Base-by-base conservation (phyloP, 305 asterid genomes). In the Solanum hybrid region DNA sequence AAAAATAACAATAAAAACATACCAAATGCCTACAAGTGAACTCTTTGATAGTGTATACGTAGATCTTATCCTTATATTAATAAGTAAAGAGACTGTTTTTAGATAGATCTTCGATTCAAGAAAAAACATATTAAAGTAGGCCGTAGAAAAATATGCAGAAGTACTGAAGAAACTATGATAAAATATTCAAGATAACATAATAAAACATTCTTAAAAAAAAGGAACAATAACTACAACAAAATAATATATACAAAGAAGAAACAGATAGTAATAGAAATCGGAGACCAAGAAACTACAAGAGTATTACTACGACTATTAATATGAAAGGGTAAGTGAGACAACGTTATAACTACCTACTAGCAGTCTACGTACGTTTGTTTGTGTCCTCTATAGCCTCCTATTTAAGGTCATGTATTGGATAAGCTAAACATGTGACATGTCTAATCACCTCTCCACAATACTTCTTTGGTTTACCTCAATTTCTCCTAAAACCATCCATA, bases 71-170 rank as follows among this genome's bases (percentile, higher is more conserved):
- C 6, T 22, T 3, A 65, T 65, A 57, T 17, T 29, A 57, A 22
- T 65, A 22, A n/a, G 29, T 70, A 70, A 24, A 1, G 2, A n/a
- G 15, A 1, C 0, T 24, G 1, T 4, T n/a, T 68, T 9, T 51
- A 14, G 22, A 51, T 14, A 51, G 8, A 51, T 51, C 29, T 15
- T 51, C 7, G 3, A 51, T 51, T 72, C 3, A 72, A 72, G 32
- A 11, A 72, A 72, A 10, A 72, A 12, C 1, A 2, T 24, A 70
- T 70, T 0, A 70, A 70, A 24, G 32, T 11, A 24, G 32, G 3
- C 0, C 2, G 1, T 10, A 2, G 29, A 27, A n/a, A 70, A 26
- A 9, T n/a, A 68, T 65, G 1, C 2, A 8, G 0, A n/a, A n/a
- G 14, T 22, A n/a, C n/a, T n/a, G 5, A 65, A 22, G 12, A 65